phyloP scores from a whole-genome alignment of 1,139 yeast species.

The Zygosaccharomyces pseudobailii region DNA sequence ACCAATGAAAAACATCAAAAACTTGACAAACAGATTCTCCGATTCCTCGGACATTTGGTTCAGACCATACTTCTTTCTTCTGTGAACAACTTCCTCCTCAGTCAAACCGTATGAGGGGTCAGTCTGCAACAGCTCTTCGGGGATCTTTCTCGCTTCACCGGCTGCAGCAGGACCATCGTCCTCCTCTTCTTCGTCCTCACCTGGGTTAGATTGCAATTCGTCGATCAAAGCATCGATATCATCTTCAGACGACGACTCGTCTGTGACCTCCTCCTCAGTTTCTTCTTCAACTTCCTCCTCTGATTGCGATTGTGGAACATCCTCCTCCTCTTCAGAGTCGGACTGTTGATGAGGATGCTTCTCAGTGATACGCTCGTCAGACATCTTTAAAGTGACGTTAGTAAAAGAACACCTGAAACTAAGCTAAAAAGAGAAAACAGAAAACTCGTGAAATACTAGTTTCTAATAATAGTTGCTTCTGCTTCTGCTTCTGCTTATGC shows the following conservation, averaged over 20 bases:
- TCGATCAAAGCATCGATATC: conserved; percentile 86
- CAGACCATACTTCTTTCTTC: conserved; percentile 91
- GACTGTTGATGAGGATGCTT: conserved; percentile 23
- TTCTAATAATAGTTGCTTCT: no score
- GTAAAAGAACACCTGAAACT: background rate
- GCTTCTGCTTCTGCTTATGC: no score
- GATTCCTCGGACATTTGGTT: conserved; percentile 94
- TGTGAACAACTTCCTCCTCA: conserved; percentile 72
- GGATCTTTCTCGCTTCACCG: conserved; percentile 58
- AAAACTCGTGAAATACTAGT: no score
- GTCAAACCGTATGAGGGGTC: conserved; percentile 79
- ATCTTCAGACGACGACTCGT: conserved; percentile 45
- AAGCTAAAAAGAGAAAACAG: no score
- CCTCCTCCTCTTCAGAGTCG: conserved; percentile 14
- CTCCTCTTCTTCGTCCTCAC: conserved; percentile 47
- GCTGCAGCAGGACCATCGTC: conserved; percentile 38
- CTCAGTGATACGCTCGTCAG: conserved; percentile 38
- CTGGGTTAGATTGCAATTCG: conserved; percentile 82
- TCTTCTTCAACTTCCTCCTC: conserved; percentile 35
- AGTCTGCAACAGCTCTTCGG: conserved; percentile 85
- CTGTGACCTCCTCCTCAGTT: conserved; percentile 32
- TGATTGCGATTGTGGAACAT: conserved; percentile 4
- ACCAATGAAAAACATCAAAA: conserved; percentile 91
- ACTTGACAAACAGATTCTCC: conserved; percentile 79
- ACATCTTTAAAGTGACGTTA: conserved; percentile 16